Evolutionary conservation across 2,329 filamentous ascomycete species (phyloP).

Genomic region (Pestalotiopsis fici): DNA sequence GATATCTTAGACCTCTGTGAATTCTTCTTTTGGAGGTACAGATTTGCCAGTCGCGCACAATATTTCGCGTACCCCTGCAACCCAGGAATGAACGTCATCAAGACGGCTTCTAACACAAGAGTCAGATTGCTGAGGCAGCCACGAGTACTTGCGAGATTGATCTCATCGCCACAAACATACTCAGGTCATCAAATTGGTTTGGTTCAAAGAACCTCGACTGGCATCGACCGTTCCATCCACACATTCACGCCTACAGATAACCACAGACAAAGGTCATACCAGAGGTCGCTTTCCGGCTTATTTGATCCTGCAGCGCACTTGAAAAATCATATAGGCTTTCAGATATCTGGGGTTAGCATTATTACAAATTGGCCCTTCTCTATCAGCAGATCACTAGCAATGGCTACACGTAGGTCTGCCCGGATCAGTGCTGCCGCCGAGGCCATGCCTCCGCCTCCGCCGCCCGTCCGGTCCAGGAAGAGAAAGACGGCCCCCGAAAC

Average conservation of each 20-base stretch:
- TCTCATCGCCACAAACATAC: neutral
- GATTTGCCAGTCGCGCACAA: too few species aligned
- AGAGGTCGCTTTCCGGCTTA: neutral
- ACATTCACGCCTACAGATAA: neutral
- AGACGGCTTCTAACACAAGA: neutral
- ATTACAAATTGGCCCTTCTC: neutral
- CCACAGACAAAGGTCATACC: neutral
- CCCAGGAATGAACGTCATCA: neutral
- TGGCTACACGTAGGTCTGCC: slow-evolving; percentile 31
- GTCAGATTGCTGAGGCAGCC: neutral
- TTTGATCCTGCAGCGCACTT: too few species aligned
- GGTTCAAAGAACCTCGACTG: neutral
- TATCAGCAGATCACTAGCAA: slow-evolving; percentile 4
- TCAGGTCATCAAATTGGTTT: neutral
- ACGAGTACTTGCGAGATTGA: neutral
- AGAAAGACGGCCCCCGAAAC: slow-evolving; percentile 28
- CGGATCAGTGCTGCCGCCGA: slow-evolving; percentile 27
- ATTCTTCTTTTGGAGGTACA: neutral
- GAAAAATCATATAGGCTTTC: neutral
- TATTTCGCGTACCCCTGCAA: neutral
- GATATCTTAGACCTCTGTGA: too few species aligned
- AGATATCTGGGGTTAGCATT: neutral
- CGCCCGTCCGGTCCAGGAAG: slow-evolving; percentile 30
- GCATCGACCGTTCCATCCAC: neutral
- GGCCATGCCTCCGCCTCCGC: slow-evolving; percentile 18